Conservation (phyloP, 768 basidiomycete species). For the Rickenella mellea region DNA sequence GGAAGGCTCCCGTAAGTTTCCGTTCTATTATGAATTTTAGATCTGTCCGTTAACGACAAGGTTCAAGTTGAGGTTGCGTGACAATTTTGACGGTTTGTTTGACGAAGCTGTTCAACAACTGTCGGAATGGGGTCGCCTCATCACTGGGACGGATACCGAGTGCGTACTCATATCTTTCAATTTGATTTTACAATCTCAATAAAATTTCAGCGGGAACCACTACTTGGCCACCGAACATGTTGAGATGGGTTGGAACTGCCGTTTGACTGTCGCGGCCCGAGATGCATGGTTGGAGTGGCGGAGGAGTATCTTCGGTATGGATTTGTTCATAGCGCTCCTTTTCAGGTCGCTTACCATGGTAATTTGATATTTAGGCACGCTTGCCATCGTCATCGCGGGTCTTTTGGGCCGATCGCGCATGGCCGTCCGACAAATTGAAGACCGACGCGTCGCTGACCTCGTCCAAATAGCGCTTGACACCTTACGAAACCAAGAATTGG, state of each 20-base stretch:
- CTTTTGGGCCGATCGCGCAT: slow-evolving; percentile 31
- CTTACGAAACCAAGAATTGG: slow-evolving; percentile 73
- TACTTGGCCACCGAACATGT: slow-evolving; percentile 70
- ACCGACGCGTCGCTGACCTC: slow-evolving; percentile 56
- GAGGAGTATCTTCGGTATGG: slow-evolving; percentile 49
- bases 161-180: slow-evolving; percentile 28
- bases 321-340: slow-evolving; percentile 1
- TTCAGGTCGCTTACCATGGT: slow-evolving; percentile 21
- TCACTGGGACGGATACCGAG: slow-evolving; percentile 55
- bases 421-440: slow-evolving; percentile 46
- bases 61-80: not conserved
- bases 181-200: slow-evolving; percentile 5
- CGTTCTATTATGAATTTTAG: slow-evolving; percentile 2
- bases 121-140: slow-evolving; percentile 61
- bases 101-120: slow-evolving; percentile 73
- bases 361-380: slow-evolving; percentile 12
- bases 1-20: slow-evolving; percentile 42
- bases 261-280: slow-evolving; percentile 53
- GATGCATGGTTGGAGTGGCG: slow-evolving; percentile 66
- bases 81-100: slow-evolving; percentile 62
- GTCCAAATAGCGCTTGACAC: slow-evolving; percentile 75
- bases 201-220: slow-evolving; percentile 45
- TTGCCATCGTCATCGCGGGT: slow-evolving; percentile 18
- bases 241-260: slow-evolving; percentile 57
- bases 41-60: not conserved